phyloP scores from a whole-genome alignment of 352 stramenopile genomes.

The Globisporangium middletonii region DNA sequence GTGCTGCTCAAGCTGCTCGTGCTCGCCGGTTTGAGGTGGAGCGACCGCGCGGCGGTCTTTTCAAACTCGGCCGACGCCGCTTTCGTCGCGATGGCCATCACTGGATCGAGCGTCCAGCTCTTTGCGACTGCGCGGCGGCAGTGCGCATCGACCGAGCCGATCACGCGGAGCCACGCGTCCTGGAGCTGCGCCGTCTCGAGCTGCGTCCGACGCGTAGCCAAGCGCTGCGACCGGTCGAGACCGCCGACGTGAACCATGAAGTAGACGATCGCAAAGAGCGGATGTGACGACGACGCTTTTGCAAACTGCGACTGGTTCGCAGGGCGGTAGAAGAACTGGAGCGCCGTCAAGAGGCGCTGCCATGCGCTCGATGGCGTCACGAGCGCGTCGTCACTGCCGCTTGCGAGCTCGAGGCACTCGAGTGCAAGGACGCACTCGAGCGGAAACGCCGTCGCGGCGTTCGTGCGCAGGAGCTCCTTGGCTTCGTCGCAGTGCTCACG shows the following conservation, averaged over 20 bases:
- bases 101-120: slow-evolving; percentile 22
- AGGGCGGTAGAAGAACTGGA: slow-evolving; percentile 67
- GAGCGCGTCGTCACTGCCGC: slow-evolving; percentile 22
- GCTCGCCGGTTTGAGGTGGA: slow-evolving; percentile 1
- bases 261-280: slow-evolving; percentile 49
- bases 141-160: slow-evolving; percentile 35
- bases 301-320: slow-evolving; percentile 49
- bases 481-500: slow-evolving; percentile 25
- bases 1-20: slow-evolving; percentile 13
- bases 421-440: slow-evolving; percentile 61
- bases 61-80: slow-evolving; percentile 13
- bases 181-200: slow-evolving; percentile 28
- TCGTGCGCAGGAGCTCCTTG: slow-evolving; percentile 27
- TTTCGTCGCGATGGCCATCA: slow-evolving; percentile 28
- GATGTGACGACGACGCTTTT: slow-evolving; percentile 45
- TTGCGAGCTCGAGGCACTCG: slow-evolving; percentile 31
- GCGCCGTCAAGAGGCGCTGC: slow-evolving; percentile 31
- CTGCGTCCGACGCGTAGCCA: slow-evolving; percentile 16
- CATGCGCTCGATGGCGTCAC: slow-evolving; percentile 22
- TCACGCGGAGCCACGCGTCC: slow-evolving; percentile 29
- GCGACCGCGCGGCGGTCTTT: slow-evolving; percentile 1
- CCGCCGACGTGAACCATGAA: slow-evolving; percentile 18
- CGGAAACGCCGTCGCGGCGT: slow-evolving; percentile 41
- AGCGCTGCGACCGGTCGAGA: not conserved
- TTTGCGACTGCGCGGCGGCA: slow-evolving; percentile 36